These are phyloP conservation scores for Saccharomycopsis olivae DNA, from an alignment of 805 yeast species.

Conservation along the genomic window DNA sequence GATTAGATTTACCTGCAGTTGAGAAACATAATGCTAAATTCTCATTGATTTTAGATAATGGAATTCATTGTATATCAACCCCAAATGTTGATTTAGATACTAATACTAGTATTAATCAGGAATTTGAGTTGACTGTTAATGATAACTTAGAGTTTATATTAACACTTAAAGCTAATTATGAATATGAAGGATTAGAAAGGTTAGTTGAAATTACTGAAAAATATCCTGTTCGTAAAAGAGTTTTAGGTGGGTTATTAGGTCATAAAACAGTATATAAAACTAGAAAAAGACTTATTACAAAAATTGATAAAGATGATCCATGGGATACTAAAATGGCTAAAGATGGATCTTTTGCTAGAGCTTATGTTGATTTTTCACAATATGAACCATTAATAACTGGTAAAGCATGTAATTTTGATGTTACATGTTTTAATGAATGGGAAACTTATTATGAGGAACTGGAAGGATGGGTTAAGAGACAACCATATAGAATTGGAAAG, in stretches of 20 bases:
- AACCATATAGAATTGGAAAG: slow-evolving; percentile 55
- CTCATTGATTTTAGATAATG: slow-evolving; percentile 56
- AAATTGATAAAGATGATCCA: slow-evolving; percentile 38
- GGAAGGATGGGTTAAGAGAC: slow-evolving; percentile 25
- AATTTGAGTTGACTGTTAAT: slow-evolving; percentile 65
- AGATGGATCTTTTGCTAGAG: slow-evolving; percentile 85
- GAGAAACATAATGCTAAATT: slow-evolving; percentile 34
- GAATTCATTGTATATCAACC: slow-evolving; percentile 68
- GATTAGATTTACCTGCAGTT: slow-evolving; percentile 36
- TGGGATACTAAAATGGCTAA: slow-evolving; percentile 60
- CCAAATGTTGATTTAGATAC: slow-evolving; percentile 31
- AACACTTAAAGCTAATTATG: slow-evolving; percentile 60
- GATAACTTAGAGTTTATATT: slow-evolving; percentile 52
- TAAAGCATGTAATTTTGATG: slow-evolving; percentile 35
- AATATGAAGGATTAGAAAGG: slow-evolving; percentile 33
- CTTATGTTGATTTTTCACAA: slow-evolving; percentile 52
- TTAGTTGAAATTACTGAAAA: slow-evolving; percentile 53
- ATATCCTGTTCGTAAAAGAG: slow-evolving; percentile 35
- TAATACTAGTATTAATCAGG: slow-evolving; percentile 43
- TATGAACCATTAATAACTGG: slow-evolving; percentile 49
- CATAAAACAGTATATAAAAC: slow-evolving; percentile 27
- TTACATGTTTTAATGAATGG: slow-evolving; percentile 81
- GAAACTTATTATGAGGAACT: slow-evolving; percentile 32
- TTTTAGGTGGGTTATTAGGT: slow-evolving; percentile 37
- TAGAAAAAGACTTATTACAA: slow-evolving; percentile 38